Evolutionary conservation across 192 early-diverging fungal genomes (phyloP).

Genomic region (Piromyces finnis): DNA sequence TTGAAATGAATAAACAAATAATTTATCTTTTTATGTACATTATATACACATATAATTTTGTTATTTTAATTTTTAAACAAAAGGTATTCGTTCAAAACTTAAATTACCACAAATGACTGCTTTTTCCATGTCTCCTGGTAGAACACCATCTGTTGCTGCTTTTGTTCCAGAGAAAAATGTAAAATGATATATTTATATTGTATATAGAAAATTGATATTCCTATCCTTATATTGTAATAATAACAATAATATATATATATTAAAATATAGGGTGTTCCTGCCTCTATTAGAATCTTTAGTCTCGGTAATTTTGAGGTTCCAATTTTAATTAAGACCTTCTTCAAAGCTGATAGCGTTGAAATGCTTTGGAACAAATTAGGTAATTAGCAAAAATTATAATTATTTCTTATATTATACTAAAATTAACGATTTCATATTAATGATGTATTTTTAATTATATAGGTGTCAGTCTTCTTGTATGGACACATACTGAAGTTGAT

Average conservation of each 20-base stretch:
- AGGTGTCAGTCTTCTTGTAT: conserved; percentile 64
- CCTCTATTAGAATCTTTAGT: conserved; percentile 66
- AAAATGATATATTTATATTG: neutral
- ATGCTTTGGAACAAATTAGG: conserved; percentile 80
- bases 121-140: conserved; percentile 82
- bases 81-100: conserved; percentile 18
- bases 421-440: too few species aligned
- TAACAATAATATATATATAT: too few species aligned
- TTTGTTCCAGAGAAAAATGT: conserved; percentile 60
- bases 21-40: too few species aligned
- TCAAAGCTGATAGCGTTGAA: conserved; percentile 78
- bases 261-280: conserved; percentile 42
- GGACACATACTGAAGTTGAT: conserved; percentile 90
- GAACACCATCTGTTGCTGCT: conserved; percentile 59
- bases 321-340: conserved; percentile 82
- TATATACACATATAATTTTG: too few species aligned
- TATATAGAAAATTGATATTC: too few species aligned
- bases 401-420: too few species aligned
- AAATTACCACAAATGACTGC: conserved; percentile 50
- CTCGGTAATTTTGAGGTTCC: conserved; percentile 53
- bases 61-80: too few species aligned
- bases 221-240: too few species aligned
- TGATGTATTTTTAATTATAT: too few species aligned
- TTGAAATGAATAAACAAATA: too few species aligned
- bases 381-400: too few species aligned